Percentiles rank a stretch among this genome's conserved stretches.
Evolutionary conservation across 2,329 filamentous ascomycete species (phyloP).

Genomic region (Sporothrix inflata): DNA sequence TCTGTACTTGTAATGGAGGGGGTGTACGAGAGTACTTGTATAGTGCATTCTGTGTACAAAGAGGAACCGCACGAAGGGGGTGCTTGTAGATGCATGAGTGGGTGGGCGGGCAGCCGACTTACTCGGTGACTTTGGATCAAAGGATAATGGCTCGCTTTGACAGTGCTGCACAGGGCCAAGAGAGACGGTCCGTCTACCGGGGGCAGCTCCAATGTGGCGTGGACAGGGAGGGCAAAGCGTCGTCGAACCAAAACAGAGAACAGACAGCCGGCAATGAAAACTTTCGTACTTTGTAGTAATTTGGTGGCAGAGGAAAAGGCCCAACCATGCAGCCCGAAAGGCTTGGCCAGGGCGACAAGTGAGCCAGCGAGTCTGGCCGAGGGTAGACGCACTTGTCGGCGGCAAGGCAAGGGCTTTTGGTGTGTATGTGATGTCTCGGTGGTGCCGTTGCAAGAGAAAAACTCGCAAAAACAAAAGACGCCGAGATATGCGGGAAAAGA

Average conservation of each 20-base stretch:
- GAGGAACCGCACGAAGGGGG: neutral
- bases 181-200: neutral
- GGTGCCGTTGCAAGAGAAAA: neutral
- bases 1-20: slow-evolving; percentile 7
- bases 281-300: neutral
- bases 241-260: neutral
- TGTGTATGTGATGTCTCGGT: neutral
- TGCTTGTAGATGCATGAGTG: neutral
- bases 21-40: neutral
- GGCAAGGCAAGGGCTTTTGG: neutral
- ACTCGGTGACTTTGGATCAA: neutral
- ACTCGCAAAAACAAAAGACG: neutral
- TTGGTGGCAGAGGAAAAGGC: neutral
- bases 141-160: neutral
- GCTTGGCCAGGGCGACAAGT: neutral
- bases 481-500: neutral
- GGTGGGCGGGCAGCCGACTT: neutral
- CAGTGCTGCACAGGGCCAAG: neutral
- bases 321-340: neutral
- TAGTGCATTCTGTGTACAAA: neutral
- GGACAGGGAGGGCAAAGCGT: neutral
- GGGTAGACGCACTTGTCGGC: neutral
- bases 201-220: neutral
- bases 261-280: neutral
- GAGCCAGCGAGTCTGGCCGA: neutral